Percentiles rank a stretch among this genome's conserved stretches.
Conservation (phyloP, 2,329 filamentous ascomycete species). For the Aureobasidium leucospermi region DNA sequence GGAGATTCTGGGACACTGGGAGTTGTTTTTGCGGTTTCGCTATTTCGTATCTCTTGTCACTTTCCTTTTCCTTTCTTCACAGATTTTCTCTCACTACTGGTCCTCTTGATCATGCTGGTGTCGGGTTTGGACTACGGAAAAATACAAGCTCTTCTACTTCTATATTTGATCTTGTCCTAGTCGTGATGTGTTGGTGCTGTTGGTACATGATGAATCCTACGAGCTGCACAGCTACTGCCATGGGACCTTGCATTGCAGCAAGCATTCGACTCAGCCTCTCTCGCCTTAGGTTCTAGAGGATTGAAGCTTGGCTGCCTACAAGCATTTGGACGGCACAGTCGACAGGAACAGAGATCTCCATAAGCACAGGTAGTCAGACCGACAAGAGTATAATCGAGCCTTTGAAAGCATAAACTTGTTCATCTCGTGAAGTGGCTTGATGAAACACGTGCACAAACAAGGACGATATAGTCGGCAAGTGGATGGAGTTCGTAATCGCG, state of each 20-base stretch:
- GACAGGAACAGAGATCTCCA: neutral
- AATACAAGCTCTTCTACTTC: conserved; percentile 8
- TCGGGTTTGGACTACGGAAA: conserved; percentile 4
- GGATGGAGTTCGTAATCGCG: conserved; percentile 2
- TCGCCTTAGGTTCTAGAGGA: neutral
- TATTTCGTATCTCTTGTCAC: conserved; percentile 12
- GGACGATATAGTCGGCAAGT: conserved; percentile 3
- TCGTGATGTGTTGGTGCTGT: neutral
- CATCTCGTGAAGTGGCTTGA: neutral
- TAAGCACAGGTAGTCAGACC: neutral
- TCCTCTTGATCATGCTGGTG: neutral
- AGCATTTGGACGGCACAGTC: neutral
- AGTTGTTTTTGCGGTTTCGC: conserved; percentile 9
- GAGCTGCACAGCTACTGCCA: neutral
- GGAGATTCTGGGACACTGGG: conserved; percentile 11
- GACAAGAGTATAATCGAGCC: neutral
- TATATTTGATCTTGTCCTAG: neutral
- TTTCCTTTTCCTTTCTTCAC: neutral
- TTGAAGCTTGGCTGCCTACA: neutral
- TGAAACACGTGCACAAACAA: neutral
- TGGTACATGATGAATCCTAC: too few relatives aligned
- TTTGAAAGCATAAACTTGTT: neutral
- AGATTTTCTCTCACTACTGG: neutral
- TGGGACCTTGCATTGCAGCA: conserved; percentile 3
- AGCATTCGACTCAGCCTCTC: neutral